Conservation (phyloP, 1,284 basidiomycete species). For the Chalciporus sp. region DNA sequence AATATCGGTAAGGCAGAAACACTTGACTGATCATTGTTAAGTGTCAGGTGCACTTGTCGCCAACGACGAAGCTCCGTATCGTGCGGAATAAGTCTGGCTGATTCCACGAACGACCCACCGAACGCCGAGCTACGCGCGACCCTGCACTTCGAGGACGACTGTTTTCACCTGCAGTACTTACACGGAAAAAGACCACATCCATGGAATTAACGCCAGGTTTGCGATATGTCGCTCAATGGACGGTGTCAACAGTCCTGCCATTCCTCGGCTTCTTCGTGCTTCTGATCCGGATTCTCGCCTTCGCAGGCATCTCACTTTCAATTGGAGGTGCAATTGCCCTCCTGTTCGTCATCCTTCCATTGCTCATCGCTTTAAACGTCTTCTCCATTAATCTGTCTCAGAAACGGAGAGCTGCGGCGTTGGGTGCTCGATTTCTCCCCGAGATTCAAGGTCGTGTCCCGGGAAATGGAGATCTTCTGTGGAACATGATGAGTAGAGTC, state of each 20-base stretch:
- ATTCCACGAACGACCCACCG: not conserved
- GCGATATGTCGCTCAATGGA: slow-evolving; percentile 13
- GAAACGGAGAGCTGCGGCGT: slow-evolving; percentile 16
- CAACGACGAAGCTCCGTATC: no score
- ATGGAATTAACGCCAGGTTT: slow-evolving; percentile 32
- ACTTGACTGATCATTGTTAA: no score
- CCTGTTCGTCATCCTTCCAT: slow-evolving; percentile 5
- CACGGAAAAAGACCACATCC: no score
- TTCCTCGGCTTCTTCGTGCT: slow-evolving; percentile 15
- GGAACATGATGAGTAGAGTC: slow-evolving; percentile 2
- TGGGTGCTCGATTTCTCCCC: slow-evolving; percentile 26
- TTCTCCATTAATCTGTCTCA: slow-evolving; percentile 14
- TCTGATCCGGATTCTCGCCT: slow-evolving; percentile 7
- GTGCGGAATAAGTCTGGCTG: not conserved
- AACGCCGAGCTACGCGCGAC: no score
- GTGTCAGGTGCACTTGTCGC: no score
- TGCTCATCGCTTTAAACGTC: slow-evolving; percentile 1
- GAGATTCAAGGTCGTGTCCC: slow-evolving; percentile 21
- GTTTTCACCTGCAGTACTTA: not conserved
- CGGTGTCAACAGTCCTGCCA: slow-evolving; percentile 16
- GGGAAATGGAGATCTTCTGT: slow-evolving; percentile 31
- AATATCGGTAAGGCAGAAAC: no score
- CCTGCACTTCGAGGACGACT: not conserved
- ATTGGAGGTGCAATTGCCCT: slow-evolving; percentile 5
- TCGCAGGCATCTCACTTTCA: slow-evolving; percentile 14